phyloP scores from a whole-genome alignment of 805 yeast species.

The Kregervanrija delftensis region DNA sequence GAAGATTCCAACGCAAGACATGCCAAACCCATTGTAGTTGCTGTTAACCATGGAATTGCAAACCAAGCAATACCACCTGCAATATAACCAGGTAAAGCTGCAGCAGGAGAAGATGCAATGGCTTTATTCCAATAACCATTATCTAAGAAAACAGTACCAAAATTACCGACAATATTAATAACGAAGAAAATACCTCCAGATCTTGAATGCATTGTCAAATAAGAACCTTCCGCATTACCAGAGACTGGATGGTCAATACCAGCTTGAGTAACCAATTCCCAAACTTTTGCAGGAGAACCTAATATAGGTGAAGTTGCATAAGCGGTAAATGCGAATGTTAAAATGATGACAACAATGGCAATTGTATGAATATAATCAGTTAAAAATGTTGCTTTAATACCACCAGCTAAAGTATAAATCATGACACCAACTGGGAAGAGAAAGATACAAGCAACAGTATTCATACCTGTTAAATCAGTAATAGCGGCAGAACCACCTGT shows the following conservation, averaged over 20 bases:
- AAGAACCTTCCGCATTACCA: conserved; percentile 84
- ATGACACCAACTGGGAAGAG: conserved; percentile 77
- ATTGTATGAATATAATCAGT: conserved; percentile 81
- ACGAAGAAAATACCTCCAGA: conserved; percentile 87
- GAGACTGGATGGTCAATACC: conserved; percentile 57
- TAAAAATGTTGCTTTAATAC: conserved; percentile 73
- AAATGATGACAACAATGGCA: conserved; percentile 66
- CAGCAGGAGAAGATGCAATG: conserved; percentile 67
- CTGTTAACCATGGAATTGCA: conserved; percentile 77
- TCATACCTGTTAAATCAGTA: conserved; percentile 68
- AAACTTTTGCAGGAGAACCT: conserved; percentile 80
- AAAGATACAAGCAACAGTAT: conserved; percentile 75
- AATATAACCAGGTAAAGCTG: conserved; percentile 82
- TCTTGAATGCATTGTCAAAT: conserved; percentile 78
- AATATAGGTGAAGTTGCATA: conserved; percentile 62
- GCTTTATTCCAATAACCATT: conserved; percentile 89
- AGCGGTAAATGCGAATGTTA: conserved; percentile 75
- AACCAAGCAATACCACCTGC: conserved; percentile 90
- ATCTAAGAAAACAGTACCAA: conserved; percentile 83
- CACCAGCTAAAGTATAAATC: conserved; percentile 72
- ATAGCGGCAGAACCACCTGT: conserved; percentile 89
- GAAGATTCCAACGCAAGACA: conserved; percentile 65
- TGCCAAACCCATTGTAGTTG: conserved; percentile 85
- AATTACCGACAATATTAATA: conserved; percentile 82
- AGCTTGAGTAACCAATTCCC: conserved; percentile 60